These are phyloP conservation scores for Fulvia fulva DNA, from an alignment of 2,329 filamentous ascomycete species.

Conservation along the genomic window DNA sequence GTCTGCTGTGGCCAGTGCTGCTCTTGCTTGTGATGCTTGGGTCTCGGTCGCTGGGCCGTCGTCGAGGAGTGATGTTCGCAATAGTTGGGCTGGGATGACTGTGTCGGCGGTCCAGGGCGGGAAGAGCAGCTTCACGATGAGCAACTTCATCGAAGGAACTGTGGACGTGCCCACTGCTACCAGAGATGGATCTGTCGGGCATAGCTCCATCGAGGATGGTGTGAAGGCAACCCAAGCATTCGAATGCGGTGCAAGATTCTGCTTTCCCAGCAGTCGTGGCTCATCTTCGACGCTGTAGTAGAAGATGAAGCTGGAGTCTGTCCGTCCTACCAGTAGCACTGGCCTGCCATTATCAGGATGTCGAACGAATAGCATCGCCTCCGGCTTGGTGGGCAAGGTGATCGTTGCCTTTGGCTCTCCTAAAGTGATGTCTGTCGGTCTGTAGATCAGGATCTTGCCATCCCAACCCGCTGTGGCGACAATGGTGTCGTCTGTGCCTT, in stretches of 20 bases:
- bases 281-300: constrained; percentile 47
- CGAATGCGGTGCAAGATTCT: constrained; percentile 60
- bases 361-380: constrained; percentile 52
- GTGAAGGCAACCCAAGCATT: constrained; percentile 63
- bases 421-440: constrained; percentile 22
- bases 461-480: constrained; percentile 62
- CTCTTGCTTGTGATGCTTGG: constrained; percentile 51
- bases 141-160: constrained; percentile 59
- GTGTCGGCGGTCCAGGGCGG: constrained; percentile 34
- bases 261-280: constrained; percentile 48
- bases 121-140: constrained; percentile 56
- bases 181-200: constrained; percentile 52
- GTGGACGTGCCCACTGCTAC: constrained; percentile 59
- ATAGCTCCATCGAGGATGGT: constrained; percentile 54
- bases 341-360: constrained; percentile 47
- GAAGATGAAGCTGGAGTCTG: constrained; percentile 57
- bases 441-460: constrained; percentile 53
- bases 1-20: constrained; percentile 50
- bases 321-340: constrained; percentile 51
- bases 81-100: constrained; percentile 7
- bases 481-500: constrained; percentile 27
- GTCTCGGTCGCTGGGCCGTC: constrained; percentile 34
- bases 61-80: constrained; percentile 25
- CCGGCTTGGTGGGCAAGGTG: constrained; percentile 51
- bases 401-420: constrained; percentile 42